phyloP scores from a whole-genome alignment of 2,329 filamentous ascomycete genomes.

The Amylocarpus encephaloides region DNA sequence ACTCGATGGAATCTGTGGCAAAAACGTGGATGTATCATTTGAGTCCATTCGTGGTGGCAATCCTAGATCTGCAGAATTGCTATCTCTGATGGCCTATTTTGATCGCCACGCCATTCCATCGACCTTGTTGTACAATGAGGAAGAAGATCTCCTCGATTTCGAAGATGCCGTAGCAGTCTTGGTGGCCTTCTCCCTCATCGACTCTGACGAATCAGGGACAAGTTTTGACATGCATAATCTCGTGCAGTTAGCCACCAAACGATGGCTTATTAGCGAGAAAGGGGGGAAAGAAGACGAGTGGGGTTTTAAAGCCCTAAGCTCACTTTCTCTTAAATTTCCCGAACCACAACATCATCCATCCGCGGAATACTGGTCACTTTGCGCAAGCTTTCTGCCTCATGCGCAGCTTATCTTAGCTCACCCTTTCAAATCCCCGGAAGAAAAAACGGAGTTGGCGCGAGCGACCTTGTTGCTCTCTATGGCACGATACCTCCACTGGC shows the following conservation, averaged over 20 bases:
- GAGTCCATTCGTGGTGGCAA: slow-evolving; percentile 28
- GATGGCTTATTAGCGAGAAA: neutral
- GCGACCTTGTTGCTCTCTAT: too few relatives aligned
- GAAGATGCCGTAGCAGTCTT: slow-evolving; percentile 1
- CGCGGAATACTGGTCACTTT: too few relatives aligned
- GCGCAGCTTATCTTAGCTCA: too few relatives aligned
- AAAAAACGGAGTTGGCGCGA: too few relatives aligned
- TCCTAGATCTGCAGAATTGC: slow-evolving; percentile 10
- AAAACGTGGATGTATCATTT: slow-evolving; percentile 33
- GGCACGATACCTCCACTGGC: too few relatives aligned
- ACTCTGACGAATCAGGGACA: neutral
- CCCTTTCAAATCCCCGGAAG: too few relatives aligned
- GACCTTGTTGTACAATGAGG: neutral
- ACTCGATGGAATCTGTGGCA: slow-evolving; percentile 24
- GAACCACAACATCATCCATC: neutral
- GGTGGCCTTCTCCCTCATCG: slow-evolving; percentile 1
- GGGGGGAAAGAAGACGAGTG: neutral
- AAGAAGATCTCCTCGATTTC: slow-evolving; percentile 1
- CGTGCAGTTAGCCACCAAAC: neutral
- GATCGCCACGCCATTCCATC: slow-evolving; percentile 6
- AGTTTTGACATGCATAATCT: slow-evolving; percentile 1
- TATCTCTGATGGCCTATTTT: slow-evolving; percentile 16
- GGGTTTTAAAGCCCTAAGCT: neutral
- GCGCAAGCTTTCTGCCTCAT: too few relatives aligned
- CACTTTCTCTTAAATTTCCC: neutral